These are phyloP conservation scores for Podospora tetraspora DNA, from an alignment of 495 filamentous ascomycete species.

Conservation along the genomic window DNA sequence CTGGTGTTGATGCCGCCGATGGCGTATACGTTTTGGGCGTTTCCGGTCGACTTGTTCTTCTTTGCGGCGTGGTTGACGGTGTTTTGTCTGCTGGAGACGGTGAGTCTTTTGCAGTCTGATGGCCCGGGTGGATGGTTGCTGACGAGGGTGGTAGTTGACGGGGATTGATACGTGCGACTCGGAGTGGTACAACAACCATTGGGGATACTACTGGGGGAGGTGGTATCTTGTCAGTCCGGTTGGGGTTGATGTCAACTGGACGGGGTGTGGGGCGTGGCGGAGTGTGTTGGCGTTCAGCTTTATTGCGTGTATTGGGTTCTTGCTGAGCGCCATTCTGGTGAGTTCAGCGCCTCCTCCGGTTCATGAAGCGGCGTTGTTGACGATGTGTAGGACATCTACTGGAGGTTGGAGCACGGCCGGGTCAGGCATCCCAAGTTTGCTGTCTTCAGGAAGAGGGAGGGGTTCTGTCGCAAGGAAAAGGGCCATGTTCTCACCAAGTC, in stretches of 20 bases:
- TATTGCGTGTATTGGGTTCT: constrained; percentile 11
- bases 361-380: background rate
- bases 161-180: constrained; percentile 13
- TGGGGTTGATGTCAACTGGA: constrained; percentile 17
- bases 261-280: constrained; percentile 19
- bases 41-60: constrained; percentile 18
- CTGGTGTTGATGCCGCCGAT: constrained; percentile 17
- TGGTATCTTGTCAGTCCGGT: constrained; percentile 15
- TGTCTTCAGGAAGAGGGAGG: background rate
- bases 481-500: background rate
- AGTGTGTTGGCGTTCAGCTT: constrained; percentile 25
- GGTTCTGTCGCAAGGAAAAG: background rate
- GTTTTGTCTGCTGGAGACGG: constrained; percentile 19
- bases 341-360: background rate
- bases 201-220: constrained; percentile 26
- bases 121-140: too few species aligned
- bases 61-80: constrained; percentile 19
- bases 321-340: constrained; percentile 16
- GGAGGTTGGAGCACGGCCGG: constrained; percentile 8
- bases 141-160: constrained; percentile 8
- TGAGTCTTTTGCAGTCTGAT: too few species aligned
- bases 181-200: constrained; percentile 17
- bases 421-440: background rate
- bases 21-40: constrained; percentile 19
- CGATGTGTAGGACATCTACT: constrained; percentile 8